Base-by-base conservation (phyloP, 805 yeast genomes). In the Kluyveromyces dobzhanskii region DNA sequence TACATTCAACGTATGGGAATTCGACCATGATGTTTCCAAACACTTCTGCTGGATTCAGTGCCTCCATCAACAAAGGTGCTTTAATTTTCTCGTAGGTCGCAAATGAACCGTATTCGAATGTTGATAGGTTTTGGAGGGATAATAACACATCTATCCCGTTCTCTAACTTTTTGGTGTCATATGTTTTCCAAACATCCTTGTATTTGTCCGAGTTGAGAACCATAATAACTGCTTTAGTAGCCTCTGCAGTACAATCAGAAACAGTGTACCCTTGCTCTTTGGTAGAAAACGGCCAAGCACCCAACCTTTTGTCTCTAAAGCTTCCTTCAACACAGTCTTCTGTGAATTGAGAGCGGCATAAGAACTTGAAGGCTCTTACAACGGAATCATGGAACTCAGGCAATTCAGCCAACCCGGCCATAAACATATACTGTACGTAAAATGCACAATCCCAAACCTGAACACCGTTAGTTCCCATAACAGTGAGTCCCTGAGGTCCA, bases 11-110 rank as follows among this genome's bases (percentile, higher is more conserved):
- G 55, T 92, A 92, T 0, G 98, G 97, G 57, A 85, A 92, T 61
- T 92, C 99, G 18, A 92, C 94, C 99, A 92, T 92, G 43, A 92
- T 92, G 50, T 92, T 88, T 42, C 95, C 95, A 63, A 92, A 92
- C 0, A 92, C 98, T 58, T 92, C 98, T 1, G 98, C 99, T 0
- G 98, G 97, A 49, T 90, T 90, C 42, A 92, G 64, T 38, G 62
- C 52, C 56, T 92, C 99, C 43, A 92, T 54, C 28, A 76, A 43
- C 11, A 86, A 76, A 0, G 95, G 76, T 0, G 95, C 87, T 48
- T 87, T 79, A 45, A 85, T 90, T 38, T 67, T 70, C 56, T 92
- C 99, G 60, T 92, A 92, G 0, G 96, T 76, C 0, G 97, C 82
- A 62, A 87, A 92, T 1, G 97, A 85, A 1, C 98, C 97, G 59